phyloP scores from a whole-genome alignment of 352 stramenopile species.

The Nothophytophthora sp. region DNA sequence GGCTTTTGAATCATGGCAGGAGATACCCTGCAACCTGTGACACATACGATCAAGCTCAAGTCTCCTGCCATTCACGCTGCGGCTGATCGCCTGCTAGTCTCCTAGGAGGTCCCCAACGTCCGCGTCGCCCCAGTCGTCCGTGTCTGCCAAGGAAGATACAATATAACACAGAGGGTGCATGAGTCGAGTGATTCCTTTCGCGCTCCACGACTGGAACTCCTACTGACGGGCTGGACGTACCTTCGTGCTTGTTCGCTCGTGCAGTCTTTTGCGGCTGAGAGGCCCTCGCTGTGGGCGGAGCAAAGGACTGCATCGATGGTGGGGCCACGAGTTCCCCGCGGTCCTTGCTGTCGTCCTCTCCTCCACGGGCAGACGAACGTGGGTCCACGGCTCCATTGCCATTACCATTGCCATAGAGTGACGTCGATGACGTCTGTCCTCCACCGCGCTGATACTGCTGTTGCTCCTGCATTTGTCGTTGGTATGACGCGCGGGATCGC shows the following conservation, averaged over 20 bases:
- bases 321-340: slow-evolving; percentile 45
- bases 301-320: slow-evolving; percentile 32
- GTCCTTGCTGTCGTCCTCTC: slow-evolving; percentile 27
- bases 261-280: slow-evolving; percentile 31
- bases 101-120: slow-evolving; percentile 77
- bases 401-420: slow-evolving; percentile 25
- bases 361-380: slow-evolving; percentile 6
- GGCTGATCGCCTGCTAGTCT: slow-evolving; percentile 49
- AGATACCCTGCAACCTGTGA: no score
- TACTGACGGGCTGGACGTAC: no score
- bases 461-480: slow-evolving; percentile 24
- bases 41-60: no score
- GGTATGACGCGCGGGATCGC: slow-evolving; percentile 14
- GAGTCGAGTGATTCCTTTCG: no score
- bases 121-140: slow-evolving; percentile 80
- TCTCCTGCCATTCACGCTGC: no score
- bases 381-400: slow-evolving; percentile 7
- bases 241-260: slow-evolving; percentile 52
- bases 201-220: no score
- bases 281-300: slow-evolving; percentile 27
- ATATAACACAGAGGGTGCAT: no score
- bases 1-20: no score
- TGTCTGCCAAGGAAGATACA: slow-evolving; percentile 32
- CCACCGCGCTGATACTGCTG: slow-evolving; percentile 31
- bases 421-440: slow-evolving; percentile 2